Evolutionary conservation across 176 grass and related monocot species (phyloP), one percentile per base, ranked within the genome.

Genomic region (Raddia distichophylla): DNA sequence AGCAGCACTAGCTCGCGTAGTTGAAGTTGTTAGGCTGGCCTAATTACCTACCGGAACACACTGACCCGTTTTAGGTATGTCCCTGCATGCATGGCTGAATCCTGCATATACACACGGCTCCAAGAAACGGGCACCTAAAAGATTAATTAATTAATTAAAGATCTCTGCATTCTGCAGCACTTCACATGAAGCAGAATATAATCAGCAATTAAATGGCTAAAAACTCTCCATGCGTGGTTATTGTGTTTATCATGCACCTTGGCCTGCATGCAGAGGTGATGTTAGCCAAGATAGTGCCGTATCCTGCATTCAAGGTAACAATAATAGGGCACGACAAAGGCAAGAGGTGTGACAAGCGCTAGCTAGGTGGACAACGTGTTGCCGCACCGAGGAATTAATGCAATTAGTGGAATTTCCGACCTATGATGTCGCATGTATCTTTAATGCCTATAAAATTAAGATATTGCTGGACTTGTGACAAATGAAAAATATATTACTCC

Each of bases 1-100:
- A 48, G 45, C 54, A 2, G 37, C 78, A 82, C 78, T 19, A 60
- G 8, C 7, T 14, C 50, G 34, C n/a, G 5, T n/a, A 52, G 54
- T 75, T 87, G 77, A 74, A 75, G 45, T 63, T 55, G 55, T 76
- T 87, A 53, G 64, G 55, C 71, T 81, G 79, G 55, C 85, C 85
- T 87, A 82, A 82, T 70, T 87, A 82, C 85, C 85, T 86, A 86
- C 54, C 85, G 47, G 52, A 58, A 3, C 52, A 75, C 63, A n/a
- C 60, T n/a, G 53, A 63, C 76, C 7, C 46, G 10, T n/a, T 72
- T 73, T 59, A 74, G 76, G 69, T 49, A 79, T 74, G 68, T 79
- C 68, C 20, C 59, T 61, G 20, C 27, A 1, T 8, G 3, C 35
- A 40, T 40, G 37, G 37, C 37, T 40, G 37, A 40, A 40, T 40